Evolutionary conservation across 2,329 filamentous ascomycete genomes (phyloP), one percentile per base, ranked within the genome.

Genomic region (Colletotrichum salicis): DNA sequence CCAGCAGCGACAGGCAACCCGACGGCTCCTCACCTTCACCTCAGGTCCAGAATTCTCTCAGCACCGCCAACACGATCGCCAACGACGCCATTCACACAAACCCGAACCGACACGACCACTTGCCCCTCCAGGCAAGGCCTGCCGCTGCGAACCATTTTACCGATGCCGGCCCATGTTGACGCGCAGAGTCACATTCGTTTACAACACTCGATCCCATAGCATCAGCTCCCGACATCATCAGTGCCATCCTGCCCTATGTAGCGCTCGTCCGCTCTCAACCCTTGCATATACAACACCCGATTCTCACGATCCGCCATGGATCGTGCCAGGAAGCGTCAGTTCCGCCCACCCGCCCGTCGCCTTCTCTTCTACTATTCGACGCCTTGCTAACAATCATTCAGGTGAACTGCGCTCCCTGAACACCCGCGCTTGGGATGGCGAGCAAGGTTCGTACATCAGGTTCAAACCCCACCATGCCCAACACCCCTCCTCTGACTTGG

Each of bases 351-450:
- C 11, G 35, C 55, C 29, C 19, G 24, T 13, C n/a, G 15, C 31
- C 13, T 58, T 15, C 27, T 24, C 27, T 33, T 29, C 33, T 27
- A 37, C 35, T 19, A 24, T 15, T 24, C 12, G 45, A n/a, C 2
- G 55, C n/a, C 61, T 31, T 48, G 35, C 64, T 73, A 65, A 73
- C 67, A 33, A 11, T 7, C 54, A 62, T 75, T 55, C 80, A 98
- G 95, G 94, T 86, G 94, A 97, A 86, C 88, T 98, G 84, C 94
- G 95, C 86, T 90, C 93, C 84, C 87, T 97, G 79, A 99, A 99
- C 82, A 89, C 91, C 80, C 90, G 90, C 84, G 94, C 93, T 74
- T 99, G 96, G 96, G 88, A 93, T 80, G 95, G 94, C 79, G 94
- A 97, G 78, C 91, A 89, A 87, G 94, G 96, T 97, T 80, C 74